Conservation (phyloP, 2,329 filamentous ascomycete species). For the Nothopassalora personata region DNA sequence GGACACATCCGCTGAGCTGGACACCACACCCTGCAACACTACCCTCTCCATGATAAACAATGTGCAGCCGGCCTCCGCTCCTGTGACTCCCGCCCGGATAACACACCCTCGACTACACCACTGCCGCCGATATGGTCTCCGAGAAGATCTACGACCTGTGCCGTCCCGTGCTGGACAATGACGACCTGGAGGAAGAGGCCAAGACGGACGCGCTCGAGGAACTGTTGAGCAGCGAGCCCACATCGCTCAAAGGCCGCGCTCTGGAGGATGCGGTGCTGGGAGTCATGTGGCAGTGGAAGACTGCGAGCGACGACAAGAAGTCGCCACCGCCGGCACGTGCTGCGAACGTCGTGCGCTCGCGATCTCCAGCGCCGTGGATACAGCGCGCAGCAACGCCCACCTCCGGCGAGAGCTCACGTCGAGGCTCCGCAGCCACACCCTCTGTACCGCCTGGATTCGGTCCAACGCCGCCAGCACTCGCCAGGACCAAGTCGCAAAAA, state of each 20-base stretch:
- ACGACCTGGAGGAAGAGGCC: slow-evolving; percentile 82
- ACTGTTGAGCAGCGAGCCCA: slow-evolving; percentile 72
- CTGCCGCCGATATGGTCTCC: slow-evolving; percentile 65
- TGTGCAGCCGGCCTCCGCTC: slow-evolving; percentile 5
- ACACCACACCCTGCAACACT: neutral
- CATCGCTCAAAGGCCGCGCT: slow-evolving; percentile 61
- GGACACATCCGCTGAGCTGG: neutral
- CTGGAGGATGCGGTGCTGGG: slow-evolving; percentile 89
- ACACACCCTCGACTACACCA: slow-evolving; percentile 1
- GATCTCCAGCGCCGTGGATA: slow-evolving; percentile 88
- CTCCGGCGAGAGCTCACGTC: slow-evolving; percentile 74
- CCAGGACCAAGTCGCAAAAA: slow-evolving; percentile 65
- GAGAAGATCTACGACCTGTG: slow-evolving; percentile 91
- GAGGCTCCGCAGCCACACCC: slow-evolving; percentile 70
- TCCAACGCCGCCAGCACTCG: slow-evolving; percentile 66
- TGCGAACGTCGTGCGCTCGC: slow-evolving; percentile 80
- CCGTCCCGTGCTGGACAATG: slow-evolving; percentile 79
- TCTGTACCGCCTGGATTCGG: slow-evolving; percentile 75
- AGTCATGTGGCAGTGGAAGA: slow-evolving; percentile 79
- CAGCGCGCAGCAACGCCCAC: slow-evolving; percentile 70
- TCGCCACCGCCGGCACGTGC: slow-evolving; percentile 75
- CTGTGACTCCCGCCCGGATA: neutral
- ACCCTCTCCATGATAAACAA: slow-evolving; percentile 1
- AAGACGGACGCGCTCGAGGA: slow-evolving; percentile 89
- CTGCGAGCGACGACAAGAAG: slow-evolving; percentile 52